A percentile compares a stretch with the other conserved stretches of the same genome.
Evolutionary conservation across 2,329 filamentous ascomycete genomes (phyloP).

Genomic region (Diaporthe sp.): DNA sequence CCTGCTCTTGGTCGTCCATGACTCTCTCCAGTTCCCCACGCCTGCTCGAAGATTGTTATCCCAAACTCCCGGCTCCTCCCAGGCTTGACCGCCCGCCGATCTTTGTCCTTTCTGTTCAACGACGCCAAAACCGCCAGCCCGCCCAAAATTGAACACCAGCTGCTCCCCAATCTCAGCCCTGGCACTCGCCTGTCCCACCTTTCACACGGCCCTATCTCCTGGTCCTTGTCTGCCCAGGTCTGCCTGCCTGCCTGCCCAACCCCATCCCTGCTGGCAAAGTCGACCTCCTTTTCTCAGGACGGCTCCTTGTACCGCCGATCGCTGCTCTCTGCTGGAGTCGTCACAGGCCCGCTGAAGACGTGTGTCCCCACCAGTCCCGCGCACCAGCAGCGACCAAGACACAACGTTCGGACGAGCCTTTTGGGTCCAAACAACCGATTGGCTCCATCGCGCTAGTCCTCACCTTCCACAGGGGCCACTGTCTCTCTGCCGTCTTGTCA

Average conservation of each 20-base stretch:
- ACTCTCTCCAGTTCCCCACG: conserved; percentile 31
- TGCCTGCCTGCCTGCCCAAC: conserved; percentile 48
- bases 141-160: conserved; percentile 26
- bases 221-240: conserved; percentile 13
- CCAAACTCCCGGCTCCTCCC: conserved; percentile 38
- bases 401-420: conserved; percentile 55
- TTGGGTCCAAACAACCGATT: conserved; percentile 50
- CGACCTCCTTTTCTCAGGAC: conserved; percentile 55
- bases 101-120: conserved; percentile 34
- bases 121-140: conserved; percentile 32
- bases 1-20: conserved; percentile 25
- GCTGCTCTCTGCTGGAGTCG: conserved; percentile 52
- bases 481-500: conserved; percentile 32
- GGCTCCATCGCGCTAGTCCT: conserved; percentile 49
- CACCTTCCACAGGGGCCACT: conserved; percentile 39
- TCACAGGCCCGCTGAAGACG: conserved; percentile 54
- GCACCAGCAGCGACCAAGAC: conserved; percentile 51
- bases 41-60: conserved; percentile 30
- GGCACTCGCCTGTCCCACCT: conserved; percentile 31
- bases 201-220: conserved; percentile 49
- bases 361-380: conserved; percentile 54
- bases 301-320: conserved; percentile 66
- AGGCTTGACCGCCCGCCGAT: conserved; percentile 36
- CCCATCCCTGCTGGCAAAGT: conserved; percentile 45
- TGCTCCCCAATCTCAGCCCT: conserved; percentile 36